Conservation (phyloP, 2,329 filamentous ascomycete species). For the Phyllosticta citrichinensis region DNA sequence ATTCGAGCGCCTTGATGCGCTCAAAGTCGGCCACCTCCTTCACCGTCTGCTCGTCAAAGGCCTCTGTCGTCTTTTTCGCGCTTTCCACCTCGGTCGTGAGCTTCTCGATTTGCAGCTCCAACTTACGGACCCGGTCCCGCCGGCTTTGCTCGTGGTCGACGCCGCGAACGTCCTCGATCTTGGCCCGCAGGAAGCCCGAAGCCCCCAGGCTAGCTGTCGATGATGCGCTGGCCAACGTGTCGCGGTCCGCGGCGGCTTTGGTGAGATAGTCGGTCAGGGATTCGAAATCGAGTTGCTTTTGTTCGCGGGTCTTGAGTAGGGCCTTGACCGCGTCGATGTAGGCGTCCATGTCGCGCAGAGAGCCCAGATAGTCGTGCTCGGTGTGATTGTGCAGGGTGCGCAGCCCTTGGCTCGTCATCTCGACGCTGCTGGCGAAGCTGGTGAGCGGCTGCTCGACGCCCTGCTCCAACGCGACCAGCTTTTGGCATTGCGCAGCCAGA, state of each 20-base stretch:
- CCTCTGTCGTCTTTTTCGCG: slow-evolving; percentile 76
- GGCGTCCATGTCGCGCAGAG: slow-evolving; percentile 87
- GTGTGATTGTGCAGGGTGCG: slow-evolving; percentile 79
- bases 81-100: slow-evolving; percentile 77
- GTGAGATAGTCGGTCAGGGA: slow-evolving; percentile 91
- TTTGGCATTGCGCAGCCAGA: slow-evolving; percentile 88
- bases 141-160: slow-evolving; percentile 92
- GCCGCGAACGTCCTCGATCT: slow-evolving; percentile 92
- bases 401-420: slow-evolving; percentile 71
- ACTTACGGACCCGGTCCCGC: slow-evolving; percentile 75
- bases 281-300: slow-evolving; percentile 97
- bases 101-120: slow-evolving; percentile 88
- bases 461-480: slow-evolving; percentile 79
- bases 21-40: slow-evolving; percentile 91
- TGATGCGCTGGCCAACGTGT: slow-evolving; percentile 61
- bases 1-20: slow-evolving; percentile 88
- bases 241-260: slow-evolving; percentile 79
- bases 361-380: slow-evolving; percentile 90
- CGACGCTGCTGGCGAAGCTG: slow-evolving; percentile 76
- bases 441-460: slow-evolving; percentile 74
- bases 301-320: slow-evolving; percentile 85
- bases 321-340: slow-evolving; percentile 82
- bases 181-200: slow-evolving; percentile 80
- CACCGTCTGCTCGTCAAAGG: slow-evolving; percentile 93
- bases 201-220: slow-evolving; percentile 56